Base-by-base conservation (phyloP, 257 asterid species). In the Marsdenia floribunda region DNA sequence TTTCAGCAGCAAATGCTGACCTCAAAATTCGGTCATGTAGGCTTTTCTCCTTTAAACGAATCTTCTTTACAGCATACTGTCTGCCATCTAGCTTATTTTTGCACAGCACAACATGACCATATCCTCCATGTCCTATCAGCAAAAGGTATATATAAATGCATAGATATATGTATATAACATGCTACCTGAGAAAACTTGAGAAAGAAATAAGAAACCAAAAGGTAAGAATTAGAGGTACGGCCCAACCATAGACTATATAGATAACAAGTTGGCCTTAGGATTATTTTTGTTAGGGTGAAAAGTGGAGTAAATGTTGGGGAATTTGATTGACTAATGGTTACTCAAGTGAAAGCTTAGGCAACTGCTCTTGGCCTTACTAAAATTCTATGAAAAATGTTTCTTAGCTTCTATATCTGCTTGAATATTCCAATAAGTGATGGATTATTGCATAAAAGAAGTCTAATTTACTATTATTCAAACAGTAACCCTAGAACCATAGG, bases 1-100 rank as follows among this genome's bases (percentile, higher is more conserved):
- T 64, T 65, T 14, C 50, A 65, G 49, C 16, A 72, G 58, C 50
- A 73, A 71, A 79, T 79, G 79, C 86, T 68, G 38, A 93, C 98
- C 98, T 90, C 84, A 94, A 79, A 78, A 92, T 94, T 38, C 90
- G 96, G 81, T 94, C 99, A 89, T 90, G 85, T 79, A 91, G 83
- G 76, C 86, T 88, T 86, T 92, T 85, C 83, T 89, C 99, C 91
- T 94, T 94, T 68, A 94, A 83, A 24, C 82, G 95, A 76, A 94
- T 94, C 87, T 92, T 92, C 91, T 94, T 94, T 77, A 94, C 89
- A 72, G 99, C 99, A 83, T 94, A 94, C 72, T 94, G 99, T 75
- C 98, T 82, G 68, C 99, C 99, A 80, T 94, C 99, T 72, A 92
- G 85, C 89, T 94, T 94, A 87, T 94, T 94, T 88, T 90, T 92